These are phyloP conservation scores for Cladosporium sp. DNA, from an alignment of 2,329 filamentous ascomycete genomes.

Conservation along the genomic window DNA sequence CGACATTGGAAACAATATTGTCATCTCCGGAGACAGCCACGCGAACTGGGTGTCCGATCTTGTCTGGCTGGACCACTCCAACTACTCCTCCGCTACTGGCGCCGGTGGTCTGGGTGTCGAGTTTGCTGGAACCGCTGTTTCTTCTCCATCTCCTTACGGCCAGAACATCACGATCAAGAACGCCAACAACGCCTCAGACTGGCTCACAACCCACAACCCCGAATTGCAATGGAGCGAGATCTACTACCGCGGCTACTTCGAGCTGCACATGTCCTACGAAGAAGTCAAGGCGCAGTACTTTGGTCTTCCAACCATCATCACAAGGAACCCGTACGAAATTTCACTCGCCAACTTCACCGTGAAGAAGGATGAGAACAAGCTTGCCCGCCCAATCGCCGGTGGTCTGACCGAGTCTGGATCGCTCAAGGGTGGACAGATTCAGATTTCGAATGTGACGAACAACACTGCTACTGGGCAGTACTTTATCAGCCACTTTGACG, in stretches of 20 bases:
- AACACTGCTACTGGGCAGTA: slow-evolving; percentile 36
- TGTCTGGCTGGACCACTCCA: slow-evolving; percentile 43
- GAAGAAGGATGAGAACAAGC: slow-evolving; percentile 58
- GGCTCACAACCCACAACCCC: slow-evolving; percentile 53
- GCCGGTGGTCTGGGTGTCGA: slow-evolving; percentile 48
- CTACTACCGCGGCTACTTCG: slow-evolving; percentile 74
- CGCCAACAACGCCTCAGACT: slow-evolving; percentile 51
- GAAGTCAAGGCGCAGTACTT: slow-evolving; percentile 65
- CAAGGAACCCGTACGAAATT: slow-evolving; percentile 64
- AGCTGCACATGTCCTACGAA: slow-evolving; percentile 59
- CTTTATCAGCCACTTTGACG: slow-evolving; percentile 26
- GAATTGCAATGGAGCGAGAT: slow-evolving; percentile 73
- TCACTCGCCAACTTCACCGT: slow-evolving; percentile 71
- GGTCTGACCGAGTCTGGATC: slow-evolving; percentile 58
- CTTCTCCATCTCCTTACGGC: slow-evolving; percentile 59
- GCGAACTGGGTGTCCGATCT: slow-evolving; percentile 57
- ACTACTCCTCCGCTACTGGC: slow-evolving; percentile 33
- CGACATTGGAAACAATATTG: slow-evolving; percentile 70
- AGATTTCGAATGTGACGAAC: slow-evolving; percentile 39
- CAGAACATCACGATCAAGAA: slow-evolving; percentile 56
- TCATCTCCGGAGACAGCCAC: slow-evolving; percentile 71
- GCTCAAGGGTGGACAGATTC: slow-evolving; percentile 50
- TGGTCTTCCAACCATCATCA: slow-evolving; percentile 60
- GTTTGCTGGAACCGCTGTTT: slow-evolving; percentile 66
- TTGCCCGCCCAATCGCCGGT: slow-evolving; percentile 52